Evolutionary conservation across 495 filamentous ascomycete genomes (phyloP).

Genomic region (Lophiostoma macrostomum): DNA sequence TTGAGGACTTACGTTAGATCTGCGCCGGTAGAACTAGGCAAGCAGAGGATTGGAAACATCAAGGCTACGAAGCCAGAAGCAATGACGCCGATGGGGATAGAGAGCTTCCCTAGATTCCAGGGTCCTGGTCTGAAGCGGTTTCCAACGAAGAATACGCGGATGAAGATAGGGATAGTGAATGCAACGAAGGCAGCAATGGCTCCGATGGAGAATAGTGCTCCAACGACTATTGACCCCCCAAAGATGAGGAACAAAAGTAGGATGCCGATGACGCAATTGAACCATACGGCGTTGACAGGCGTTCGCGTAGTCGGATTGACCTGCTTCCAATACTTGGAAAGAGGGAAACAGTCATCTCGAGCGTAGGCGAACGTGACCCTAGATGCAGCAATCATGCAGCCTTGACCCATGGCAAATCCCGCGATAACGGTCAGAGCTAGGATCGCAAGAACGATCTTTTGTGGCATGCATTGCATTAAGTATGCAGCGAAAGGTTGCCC

Average conservation of each 20-base stretch:
- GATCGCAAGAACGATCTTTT: constrained; percentile 63
- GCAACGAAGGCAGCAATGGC: constrained; percentile 70
- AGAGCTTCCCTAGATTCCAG: constrained; percentile 68
- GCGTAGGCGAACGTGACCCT: constrained; percentile 79
- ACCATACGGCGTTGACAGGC: constrained; percentile 75
- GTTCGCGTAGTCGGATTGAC: constrained; percentile 66
- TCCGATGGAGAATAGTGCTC: constrained; percentile 73
- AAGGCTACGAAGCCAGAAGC: constrained; percentile 63
- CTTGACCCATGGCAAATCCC: constrained; percentile 79
- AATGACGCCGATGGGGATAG: constrained; percentile 57
- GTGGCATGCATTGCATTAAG: constrained; percentile 65
- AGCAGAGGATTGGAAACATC: constrained; percentile 73
- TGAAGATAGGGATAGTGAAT: constrained; percentile 72
- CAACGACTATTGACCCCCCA: constrained; percentile 62
- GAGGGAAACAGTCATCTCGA: constrained; percentile 67
- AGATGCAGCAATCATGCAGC: constrained; percentile 77
- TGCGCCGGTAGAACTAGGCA: constrained; percentile 58
- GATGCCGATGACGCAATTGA: constrained; percentile 65
- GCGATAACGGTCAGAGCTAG: constrained; percentile 70
- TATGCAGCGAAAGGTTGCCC: constrained; percentile 78
- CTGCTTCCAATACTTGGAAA: constrained; percentile 62
- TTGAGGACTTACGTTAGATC: constrained; percentile 51
- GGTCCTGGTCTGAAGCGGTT: constrained; percentile 67
- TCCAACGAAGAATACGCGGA: constrained; percentile 71
- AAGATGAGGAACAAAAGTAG: constrained; percentile 67